These are phyloP conservation scores for Hanseniaspora lindneri DNA, from an alignment of 805 yeast genomes.

Conservation along the genomic window DNA sequence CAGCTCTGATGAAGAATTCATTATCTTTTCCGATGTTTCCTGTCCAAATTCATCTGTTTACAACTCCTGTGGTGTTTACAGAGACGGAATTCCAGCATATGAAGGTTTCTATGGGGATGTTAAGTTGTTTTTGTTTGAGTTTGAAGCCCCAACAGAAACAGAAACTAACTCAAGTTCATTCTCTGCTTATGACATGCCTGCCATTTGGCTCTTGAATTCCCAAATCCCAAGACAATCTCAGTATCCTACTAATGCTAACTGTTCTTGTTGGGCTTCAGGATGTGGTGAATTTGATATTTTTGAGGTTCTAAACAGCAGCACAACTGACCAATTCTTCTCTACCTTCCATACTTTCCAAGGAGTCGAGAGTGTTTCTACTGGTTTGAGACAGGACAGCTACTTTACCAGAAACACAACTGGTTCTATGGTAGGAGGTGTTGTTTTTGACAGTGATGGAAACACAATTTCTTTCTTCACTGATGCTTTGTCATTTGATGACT, in stretches of 20 bases:
- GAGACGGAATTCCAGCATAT: slow-evolving; percentile 61
- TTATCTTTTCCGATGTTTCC: slow-evolving; percentile 45
- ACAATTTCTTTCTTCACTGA: slow-evolving; percentile 52
- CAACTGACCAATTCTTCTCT: slow-evolving; percentile 43
- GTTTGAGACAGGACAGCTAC: slow-evolving; percentile 47
- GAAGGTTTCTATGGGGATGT: slow-evolving; percentile 58
- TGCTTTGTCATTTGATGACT: slow-evolving; percentile 37
- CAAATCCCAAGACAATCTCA: slow-evolving; percentile 66
- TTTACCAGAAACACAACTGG: slow-evolving; percentile 40
- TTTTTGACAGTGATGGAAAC: slow-evolving; percentile 49
- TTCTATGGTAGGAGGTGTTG: slow-evolving; percentile 60
- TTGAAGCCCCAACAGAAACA: slow-evolving; percentile 51
- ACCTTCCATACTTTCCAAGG: slow-evolving; percentile 66
- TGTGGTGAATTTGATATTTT: slow-evolving; percentile 72
- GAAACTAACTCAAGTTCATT: slow-evolving; percentile 28
- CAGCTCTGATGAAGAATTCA: slow-evolving; percentile 47
- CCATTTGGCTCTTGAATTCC: slow-evolving; percentile 65
- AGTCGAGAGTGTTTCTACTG: slow-evolving; percentile 47
- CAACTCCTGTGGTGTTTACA: slow-evolving; percentile 66
- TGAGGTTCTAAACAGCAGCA: slow-evolving; percentile 57
- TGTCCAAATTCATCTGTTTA: slow-evolving; percentile 45
- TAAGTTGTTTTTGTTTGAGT: slow-evolving; percentile 63
- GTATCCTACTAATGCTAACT: slow-evolving; percentile 44
- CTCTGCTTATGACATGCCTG: slow-evolving; percentile 49
- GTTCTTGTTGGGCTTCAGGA: slow-evolving; percentile 69